Evolutionary conservation across 139 green algal genomes (phyloP).

Genomic region (Tetradesmus obliquus): DNA sequence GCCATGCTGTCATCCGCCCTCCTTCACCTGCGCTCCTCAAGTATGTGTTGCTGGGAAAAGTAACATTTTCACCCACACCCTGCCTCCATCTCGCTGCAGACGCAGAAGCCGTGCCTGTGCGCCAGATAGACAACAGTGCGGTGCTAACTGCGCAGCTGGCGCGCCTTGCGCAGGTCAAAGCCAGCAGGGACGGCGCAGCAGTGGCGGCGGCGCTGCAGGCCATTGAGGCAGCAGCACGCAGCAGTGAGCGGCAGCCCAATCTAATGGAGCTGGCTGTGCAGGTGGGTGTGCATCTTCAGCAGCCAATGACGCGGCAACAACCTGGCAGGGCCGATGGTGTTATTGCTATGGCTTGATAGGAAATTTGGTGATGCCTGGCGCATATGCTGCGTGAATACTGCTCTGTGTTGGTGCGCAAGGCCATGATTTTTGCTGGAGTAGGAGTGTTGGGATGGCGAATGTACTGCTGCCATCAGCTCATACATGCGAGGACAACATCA

Average conservation of each 20-base stretch:
- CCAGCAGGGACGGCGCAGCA: constrained; percentile 35
- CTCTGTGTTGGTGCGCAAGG: neutral
- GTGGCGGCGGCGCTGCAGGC: constrained; percentile 49
- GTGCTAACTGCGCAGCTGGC: constrained; percentile 52
- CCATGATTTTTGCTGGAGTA: too few relatives aligned
- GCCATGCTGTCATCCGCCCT: too few relatives aligned
- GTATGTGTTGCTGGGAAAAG: too few relatives aligned
- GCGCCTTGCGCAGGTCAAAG: constrained; percentile 41
- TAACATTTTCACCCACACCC: neutral
- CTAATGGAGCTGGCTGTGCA: constrained; percentile 69
- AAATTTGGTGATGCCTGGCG: too few relatives aligned
- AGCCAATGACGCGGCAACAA: neutral
- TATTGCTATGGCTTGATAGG: too few relatives aligned
- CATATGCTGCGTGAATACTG: too few relatives aligned
- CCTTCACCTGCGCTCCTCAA: too few relatives aligned
- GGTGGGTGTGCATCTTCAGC: neutral
- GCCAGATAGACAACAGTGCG: constrained; percentile 72
- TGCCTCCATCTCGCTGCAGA: neutral
- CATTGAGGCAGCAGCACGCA: constrained; percentile 48
- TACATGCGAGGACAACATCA: too few relatives aligned
- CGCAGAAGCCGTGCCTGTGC: constrained; percentile 47
- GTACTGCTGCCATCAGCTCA: too few relatives aligned
- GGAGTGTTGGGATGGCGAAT: too few relatives aligned
- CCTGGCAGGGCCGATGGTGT: neutral
- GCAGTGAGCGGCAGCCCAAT: constrained; percentile 53